These are phyloP conservation scores for Vicia faba DNA, from an alignment of 306 rosid genomes.

Conservation along the genomic window DNA sequence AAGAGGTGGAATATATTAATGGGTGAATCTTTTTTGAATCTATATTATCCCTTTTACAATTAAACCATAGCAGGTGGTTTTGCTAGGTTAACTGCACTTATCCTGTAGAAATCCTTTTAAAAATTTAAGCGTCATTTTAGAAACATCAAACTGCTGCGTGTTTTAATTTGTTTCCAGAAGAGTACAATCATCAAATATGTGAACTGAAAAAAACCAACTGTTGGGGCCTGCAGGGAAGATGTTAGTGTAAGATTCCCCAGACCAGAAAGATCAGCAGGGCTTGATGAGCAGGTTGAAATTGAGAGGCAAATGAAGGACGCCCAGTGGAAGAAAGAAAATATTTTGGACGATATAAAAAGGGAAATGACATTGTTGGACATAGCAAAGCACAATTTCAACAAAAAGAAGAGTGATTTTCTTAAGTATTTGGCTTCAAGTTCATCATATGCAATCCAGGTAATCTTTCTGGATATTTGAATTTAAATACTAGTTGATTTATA, in stretches of 20 bases:
- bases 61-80: constrained; percentile 6
- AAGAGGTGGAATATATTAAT: no score
- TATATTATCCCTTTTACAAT: no score
- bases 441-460: constrained; percentile 78
- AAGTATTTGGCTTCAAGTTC: constrained; percentile 74
- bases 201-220: background rate
- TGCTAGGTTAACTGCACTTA: constrained; percentile 10
- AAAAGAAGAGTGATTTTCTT: constrained; percentile 71
- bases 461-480: constrained; percentile 29
- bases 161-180: constrained; percentile 21
- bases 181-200: constrained; percentile 21
- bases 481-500: constrained; percentile 15
- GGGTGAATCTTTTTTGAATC: constrained; percentile 23
- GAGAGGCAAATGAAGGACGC: constrained; percentile 65
- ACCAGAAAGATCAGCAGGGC: constrained; percentile 43
- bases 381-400: constrained; percentile 61
- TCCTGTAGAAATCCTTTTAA: background rate
- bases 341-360: constrained; percentile 68
- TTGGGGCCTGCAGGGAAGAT: constrained; percentile 63
- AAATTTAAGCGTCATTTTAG: background rate
- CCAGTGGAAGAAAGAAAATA: constrained; percentile 64
- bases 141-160: constrained; percentile 23
- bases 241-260: constrained; percentile 71
- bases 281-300: constrained; percentile 46
- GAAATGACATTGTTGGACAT: constrained; percentile 58